Conservation (phyloP, 176 grass and related monocot species). For the Musa schizocarpa region DNA sequence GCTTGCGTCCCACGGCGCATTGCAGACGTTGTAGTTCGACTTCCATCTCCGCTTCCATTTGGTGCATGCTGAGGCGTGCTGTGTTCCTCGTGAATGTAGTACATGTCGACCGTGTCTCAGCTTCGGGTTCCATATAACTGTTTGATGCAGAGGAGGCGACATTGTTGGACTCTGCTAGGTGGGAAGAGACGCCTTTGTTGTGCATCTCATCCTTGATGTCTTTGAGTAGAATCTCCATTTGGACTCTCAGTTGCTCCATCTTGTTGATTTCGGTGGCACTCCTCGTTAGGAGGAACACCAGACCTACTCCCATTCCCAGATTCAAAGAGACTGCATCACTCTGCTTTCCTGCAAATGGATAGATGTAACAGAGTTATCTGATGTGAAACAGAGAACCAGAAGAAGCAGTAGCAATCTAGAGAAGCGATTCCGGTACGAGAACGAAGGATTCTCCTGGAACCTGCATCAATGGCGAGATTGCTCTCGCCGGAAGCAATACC, state of each 20-base stretch:
- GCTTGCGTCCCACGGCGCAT: conserved; percentile 14
- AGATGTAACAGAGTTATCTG: not conserved
- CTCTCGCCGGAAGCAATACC: not conserved
- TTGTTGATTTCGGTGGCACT: conserved; percentile 62
- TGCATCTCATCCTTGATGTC: conserved; percentile 36
- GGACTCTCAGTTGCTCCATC: conserved; percentile 56
- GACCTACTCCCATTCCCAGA: conserved; percentile 53
- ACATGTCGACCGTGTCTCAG: conserved; percentile 1
- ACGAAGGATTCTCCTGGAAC: not conserved
- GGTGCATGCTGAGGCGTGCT: conserved; percentile 27
- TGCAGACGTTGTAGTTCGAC: conserved; percentile 38
- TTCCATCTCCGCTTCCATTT: conserved; percentile 72
- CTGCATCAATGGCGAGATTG: not conserved
- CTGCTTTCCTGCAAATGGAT: conserved; percentile 42
- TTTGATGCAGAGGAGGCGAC: not conserved
- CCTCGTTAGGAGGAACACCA: conserved; percentile 56
- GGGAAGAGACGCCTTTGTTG: conserved; percentile 19
- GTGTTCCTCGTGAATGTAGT: conserved; percentile 2
- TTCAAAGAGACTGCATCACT: conserved; percentile 50
- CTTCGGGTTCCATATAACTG: not conserved
- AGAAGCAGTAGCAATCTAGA: too few species aligned
- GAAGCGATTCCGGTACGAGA: too few species aligned
- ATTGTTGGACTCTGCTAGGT: conserved; percentile 14
- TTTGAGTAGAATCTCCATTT: conserved; percentile 63
- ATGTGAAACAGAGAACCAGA: too few species aligned